These are phyloP conservation scores for Tricholoma sp. DNA, from an alignment of 768 basidiomycete genomes.

Conservation along the genomic window DNA sequence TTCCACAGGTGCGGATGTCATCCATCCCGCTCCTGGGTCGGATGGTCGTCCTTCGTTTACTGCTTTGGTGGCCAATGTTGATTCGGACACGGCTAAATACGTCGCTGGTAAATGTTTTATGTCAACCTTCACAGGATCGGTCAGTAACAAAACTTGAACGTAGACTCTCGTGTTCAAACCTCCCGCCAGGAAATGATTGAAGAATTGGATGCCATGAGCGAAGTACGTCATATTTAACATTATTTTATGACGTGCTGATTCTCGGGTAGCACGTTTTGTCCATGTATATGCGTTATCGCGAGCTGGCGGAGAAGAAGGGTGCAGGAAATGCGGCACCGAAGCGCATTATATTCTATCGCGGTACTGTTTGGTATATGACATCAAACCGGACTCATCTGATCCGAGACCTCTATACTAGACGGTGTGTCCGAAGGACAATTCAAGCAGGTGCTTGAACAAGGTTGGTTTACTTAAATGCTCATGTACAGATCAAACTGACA, in stretches of 20 bases:
- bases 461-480: slow-evolving; percentile 24
- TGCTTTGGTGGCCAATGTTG: slow-evolving; percentile 74
- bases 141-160: slow-evolving; percentile 13
- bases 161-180: slow-evolving; percentile 58
- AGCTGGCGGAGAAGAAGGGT: slow-evolving; percentile 45
- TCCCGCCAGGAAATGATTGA: slow-evolving; percentile 75
- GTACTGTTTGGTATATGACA: slow-evolving; percentile 25
- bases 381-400: slow-evolving; percentile 7
- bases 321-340: slow-evolving; percentile 42
- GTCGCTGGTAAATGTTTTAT: slow-evolving; percentile 27
- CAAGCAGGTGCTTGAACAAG: slow-evolving; percentile 46
- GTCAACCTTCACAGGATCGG: neutral
- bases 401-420: slow-evolving; percentile 27
- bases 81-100: slow-evolving; percentile 72
- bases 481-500: neutral
- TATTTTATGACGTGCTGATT: neutral
- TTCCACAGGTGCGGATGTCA: slow-evolving; percentile 67
- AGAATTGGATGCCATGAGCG: slow-evolving; percentile 61
- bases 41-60: slow-evolving; percentile 80
- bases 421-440: slow-evolving; percentile 54
- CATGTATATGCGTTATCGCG: slow-evolving; percentile 58
- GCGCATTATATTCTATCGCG: slow-evolving; percentile 73
- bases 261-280: slow-evolving; percentile 41
- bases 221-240: slow-evolving; percentile 30
- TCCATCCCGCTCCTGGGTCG: slow-evolving; percentile 77